Conservation (phyloP, 169 alveolate species). For the Eimeria praecox region DNA sequence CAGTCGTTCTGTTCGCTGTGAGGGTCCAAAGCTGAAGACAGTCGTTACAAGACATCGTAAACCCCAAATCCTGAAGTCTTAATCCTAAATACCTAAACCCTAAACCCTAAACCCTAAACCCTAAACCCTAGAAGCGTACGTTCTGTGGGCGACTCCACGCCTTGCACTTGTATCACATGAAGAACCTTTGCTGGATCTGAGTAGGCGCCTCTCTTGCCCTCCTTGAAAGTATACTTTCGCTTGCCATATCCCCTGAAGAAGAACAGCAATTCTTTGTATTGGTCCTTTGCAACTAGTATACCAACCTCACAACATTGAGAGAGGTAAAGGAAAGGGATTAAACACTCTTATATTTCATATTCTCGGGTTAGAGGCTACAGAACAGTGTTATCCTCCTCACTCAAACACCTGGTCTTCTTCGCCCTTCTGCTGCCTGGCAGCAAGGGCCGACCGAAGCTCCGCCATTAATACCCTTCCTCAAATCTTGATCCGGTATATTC, state of each 20-base stretch:
- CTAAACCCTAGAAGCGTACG: slow-evolving; percentile 27
- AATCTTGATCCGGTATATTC: neutral
- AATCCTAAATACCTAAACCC: neutral
- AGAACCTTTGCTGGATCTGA: slow-evolving; percentile 23
- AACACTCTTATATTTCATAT: neutral
- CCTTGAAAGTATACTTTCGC: slow-evolving; percentile 26
- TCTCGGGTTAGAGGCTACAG: neutral
- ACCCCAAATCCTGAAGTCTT: neutral
- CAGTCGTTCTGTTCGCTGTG: neutral
- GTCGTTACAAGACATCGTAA: neutral
- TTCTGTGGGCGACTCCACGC: slow-evolving; percentile 67
- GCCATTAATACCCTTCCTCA: neutral
- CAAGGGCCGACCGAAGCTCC: slow-evolving; percentile 31
- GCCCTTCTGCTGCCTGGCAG: slow-evolving; percentile 35
- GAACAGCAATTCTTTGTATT: neutral
- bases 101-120: slow-evolving; percentile 24
- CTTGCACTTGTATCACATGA: neutral
- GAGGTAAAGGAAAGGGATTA: neutral
- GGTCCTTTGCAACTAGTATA: neutral
- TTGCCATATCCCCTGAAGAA: slow-evolving; percentile 72
- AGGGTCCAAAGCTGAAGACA: neutral
- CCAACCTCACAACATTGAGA: neutral
- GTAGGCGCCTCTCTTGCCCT: slow-evolving; percentile 52
- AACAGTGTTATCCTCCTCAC: slow-evolving; percentile 8
- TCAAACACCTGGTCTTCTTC: slow-evolving; percentile 46